Percentiles rank a stretch among this genome's conserved stretches.
These are phyloP conservation scores for Neonectria ditissima DNA, from an alignment of 2,329 filamentous ascomycete species.

Conservation along the genomic window DNA sequence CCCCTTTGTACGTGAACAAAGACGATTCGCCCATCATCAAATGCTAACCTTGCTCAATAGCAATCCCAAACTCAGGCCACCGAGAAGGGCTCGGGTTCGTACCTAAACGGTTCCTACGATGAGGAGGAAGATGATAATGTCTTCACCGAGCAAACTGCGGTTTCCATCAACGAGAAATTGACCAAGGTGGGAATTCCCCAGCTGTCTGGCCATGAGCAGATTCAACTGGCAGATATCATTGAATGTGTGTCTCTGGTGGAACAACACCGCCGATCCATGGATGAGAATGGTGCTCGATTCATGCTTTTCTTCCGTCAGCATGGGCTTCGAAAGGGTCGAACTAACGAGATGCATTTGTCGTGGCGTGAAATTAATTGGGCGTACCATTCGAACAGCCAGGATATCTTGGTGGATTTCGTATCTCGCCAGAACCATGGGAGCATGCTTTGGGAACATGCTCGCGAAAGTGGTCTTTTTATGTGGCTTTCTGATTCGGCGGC, in stretches of 20 bases:
- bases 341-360: slow-evolving; percentile 73
- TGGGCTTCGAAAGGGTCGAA: slow-evolving; percentile 74
- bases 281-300: slow-evolving; percentile 89
- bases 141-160: slow-evolving; percentile 78
- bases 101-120: slow-evolving; percentile 50
- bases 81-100: slow-evolving; percentile 51
- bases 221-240: slow-evolving; percentile 84
- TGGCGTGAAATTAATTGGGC: slow-evolving; percentile 90
- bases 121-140: slow-evolving; percentile 67
- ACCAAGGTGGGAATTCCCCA: slow-evolving; percentile 80
- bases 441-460: slow-evolving; percentile 86
- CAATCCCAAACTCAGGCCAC: slow-evolving; percentile 31
- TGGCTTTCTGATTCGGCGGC: slow-evolving; percentile 86
- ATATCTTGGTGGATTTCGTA: slow-evolving; percentile 88
- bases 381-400: slow-evolving; percentile 86
- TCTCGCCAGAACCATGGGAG: slow-evolving; percentile 81
- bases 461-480: slow-evolving; percentile 92
- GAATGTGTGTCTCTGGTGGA: slow-evolving; percentile 88
- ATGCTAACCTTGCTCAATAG: slow-evolving; percentile 31
- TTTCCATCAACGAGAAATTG: slow-evolving; percentile 80
- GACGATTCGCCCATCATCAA: neutral
- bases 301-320: slow-evolving; percentile 89
- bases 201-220: slow-evolving; percentile 86
- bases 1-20: slow-evolving; percentile 35
- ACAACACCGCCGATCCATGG: slow-evolving; percentile 87